These are phyloP conservation scores for Colletotrichum agaves DNA, from an alignment of 2,329 filamentous ascomycete genomes.

Conservation along the genomic window DNA sequence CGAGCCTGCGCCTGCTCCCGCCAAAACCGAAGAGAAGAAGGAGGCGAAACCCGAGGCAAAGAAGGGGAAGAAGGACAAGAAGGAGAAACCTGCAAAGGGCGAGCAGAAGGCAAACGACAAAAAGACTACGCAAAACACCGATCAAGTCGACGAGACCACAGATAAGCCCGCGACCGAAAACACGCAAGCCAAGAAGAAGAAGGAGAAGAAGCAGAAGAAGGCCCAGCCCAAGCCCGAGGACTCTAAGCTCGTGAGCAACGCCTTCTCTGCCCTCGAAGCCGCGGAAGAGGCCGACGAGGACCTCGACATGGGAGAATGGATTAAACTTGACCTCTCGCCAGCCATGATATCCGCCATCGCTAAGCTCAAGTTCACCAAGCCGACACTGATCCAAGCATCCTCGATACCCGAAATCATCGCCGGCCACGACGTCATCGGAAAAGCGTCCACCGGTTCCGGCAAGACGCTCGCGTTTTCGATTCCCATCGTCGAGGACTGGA, in stretches of 20 bases:
- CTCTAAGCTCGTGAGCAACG: slow-evolving; percentile 55
- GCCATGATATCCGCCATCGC: slow-evolving; percentile 79
- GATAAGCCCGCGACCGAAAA: neutral
- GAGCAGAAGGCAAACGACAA: slow-evolving; percentile 44
- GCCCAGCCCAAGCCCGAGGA: slow-evolving; percentile 48
- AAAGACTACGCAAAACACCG: slow-evolving; percentile 7
- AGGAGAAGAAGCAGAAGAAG: slow-evolving; percentile 47
- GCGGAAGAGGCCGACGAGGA: slow-evolving; percentile 66
- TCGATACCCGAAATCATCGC: slow-evolving; percentile 85
- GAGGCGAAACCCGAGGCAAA: slow-evolving; percentile 45
- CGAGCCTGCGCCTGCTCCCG: slow-evolving; percentile 42
- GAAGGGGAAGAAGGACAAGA: slow-evolving; percentile 43
- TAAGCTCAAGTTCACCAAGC: slow-evolving; percentile 81
- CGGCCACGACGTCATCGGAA: slow-evolving; percentile 93
- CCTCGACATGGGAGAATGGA: slow-evolving; percentile 83
- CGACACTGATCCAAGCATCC: slow-evolving; percentile 82
- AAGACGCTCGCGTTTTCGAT: slow-evolving; percentile 97
- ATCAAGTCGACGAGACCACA: neutral
- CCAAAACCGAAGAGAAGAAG: slow-evolving; percentile 42
- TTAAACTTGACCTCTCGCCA: slow-evolving; percentile 76
- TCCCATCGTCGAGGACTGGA: slow-evolving; percentile 87
- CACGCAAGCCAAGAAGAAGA: slow-evolving; percentile 42
- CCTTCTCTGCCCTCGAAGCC: slow-evolving; percentile 67
- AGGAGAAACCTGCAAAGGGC: slow-evolving; percentile 45
- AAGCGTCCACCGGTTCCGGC: slow-evolving; percentile 94